Conservation (phyloP, 164 flowering plant genomes). For the Kingdonia uniflora region DNA sequence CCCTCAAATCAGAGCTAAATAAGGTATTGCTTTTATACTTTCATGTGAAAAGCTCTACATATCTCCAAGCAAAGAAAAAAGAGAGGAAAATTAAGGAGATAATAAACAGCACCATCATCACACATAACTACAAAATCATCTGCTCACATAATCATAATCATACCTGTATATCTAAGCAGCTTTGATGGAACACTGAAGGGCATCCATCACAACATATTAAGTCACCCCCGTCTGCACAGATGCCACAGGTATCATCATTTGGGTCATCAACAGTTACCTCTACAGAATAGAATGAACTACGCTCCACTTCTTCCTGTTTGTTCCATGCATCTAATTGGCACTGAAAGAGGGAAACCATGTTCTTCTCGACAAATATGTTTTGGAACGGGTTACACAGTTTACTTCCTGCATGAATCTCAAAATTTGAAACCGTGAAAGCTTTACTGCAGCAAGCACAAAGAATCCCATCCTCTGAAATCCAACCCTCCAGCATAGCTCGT, state of each 20-base stretch:
- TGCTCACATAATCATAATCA: background rate
- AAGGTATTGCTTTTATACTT: too few species aligned
- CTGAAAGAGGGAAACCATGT: slow-evolving; percentile 64
- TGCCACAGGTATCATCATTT: slow-evolving; percentile 94
- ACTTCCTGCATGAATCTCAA: slow-evolving; percentile 96
- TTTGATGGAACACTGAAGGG: slow-evolving; percentile 94
- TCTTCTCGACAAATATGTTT: slow-evolving; percentile 60
- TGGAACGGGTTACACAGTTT: slow-evolving; percentile 74
- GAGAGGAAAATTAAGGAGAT: too few species aligned
- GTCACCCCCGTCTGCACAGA: slow-evolving; percentile 98
- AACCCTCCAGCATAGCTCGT: slow-evolving; percentile 59
- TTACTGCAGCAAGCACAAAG: slow-evolving; percentile 93
- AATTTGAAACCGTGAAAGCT: slow-evolving; percentile 64
- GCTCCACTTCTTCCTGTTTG: slow-evolving; percentile 39
- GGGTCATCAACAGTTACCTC: slow-evolving; percentile 72
- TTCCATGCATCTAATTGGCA: slow-evolving; percentile 88
- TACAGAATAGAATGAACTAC: slow-evolving; percentile 38
- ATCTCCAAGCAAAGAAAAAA: too few species aligned
- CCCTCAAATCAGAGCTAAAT: too few species aligned
- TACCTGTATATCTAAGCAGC: slow-evolving; percentile 84
- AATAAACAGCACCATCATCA: too few species aligned
- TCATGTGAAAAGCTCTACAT: too few species aligned
- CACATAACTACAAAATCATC: too few species aligned
- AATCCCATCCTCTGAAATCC: slow-evolving; percentile 84
- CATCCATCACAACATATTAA: slow-evolving; percentile 98